These are phyloP conservation scores for Eutrema heterophyllum DNA, from an alignment of 345 rosid genomes.

Conservation along the genomic window DNA sequence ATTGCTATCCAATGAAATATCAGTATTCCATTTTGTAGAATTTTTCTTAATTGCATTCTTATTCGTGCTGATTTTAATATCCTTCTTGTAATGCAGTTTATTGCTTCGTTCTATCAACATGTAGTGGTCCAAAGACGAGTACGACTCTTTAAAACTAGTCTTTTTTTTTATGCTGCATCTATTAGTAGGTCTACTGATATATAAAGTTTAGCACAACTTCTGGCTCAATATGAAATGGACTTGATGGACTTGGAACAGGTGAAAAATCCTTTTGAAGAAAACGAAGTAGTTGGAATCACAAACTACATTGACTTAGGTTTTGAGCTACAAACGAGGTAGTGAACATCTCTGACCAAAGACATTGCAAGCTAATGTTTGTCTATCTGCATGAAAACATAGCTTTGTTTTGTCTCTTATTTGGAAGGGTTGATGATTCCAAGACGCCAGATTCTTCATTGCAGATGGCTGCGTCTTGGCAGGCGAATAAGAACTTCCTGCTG, in stretches of 20 bases:
- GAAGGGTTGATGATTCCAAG: slow-evolving; percentile 56
- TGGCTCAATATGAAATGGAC: neutral
- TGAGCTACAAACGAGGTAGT: slow-evolving; percentile 80
- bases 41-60: neutral
- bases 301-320: slow-evolving; percentile 90
- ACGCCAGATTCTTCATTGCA: slow-evolving; percentile 63
- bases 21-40: neutral
- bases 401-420: neutral
- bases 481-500: slow-evolving; percentile 81
- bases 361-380: neutral
- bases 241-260: slow-evolving; percentile 45
- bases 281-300: slow-evolving; percentile 83
- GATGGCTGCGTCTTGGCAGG: slow-evolving; percentile 96
- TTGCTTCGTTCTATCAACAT: slow-evolving; percentile 85
- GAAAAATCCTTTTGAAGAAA: slow-evolving; percentile 77
- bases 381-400: slow-evolving; percentile 14
- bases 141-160: slow-evolving; percentile 27
- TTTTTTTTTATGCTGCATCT: neutral
- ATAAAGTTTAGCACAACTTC: neutral
- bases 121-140: slow-evolving; percentile 92
- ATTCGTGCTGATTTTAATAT: slow-evolving; percentile 7
- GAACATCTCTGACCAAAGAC: neutral
- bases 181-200: neutral
- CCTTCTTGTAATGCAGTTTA: slow-evolving; percentile 54
- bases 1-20: neutral